A percentile compares a stretch with the other conserved stretches of the same genome.
Conservation (phyloP, 306 rosid species). For the Cyamopsis tetragonoloba region DNA sequence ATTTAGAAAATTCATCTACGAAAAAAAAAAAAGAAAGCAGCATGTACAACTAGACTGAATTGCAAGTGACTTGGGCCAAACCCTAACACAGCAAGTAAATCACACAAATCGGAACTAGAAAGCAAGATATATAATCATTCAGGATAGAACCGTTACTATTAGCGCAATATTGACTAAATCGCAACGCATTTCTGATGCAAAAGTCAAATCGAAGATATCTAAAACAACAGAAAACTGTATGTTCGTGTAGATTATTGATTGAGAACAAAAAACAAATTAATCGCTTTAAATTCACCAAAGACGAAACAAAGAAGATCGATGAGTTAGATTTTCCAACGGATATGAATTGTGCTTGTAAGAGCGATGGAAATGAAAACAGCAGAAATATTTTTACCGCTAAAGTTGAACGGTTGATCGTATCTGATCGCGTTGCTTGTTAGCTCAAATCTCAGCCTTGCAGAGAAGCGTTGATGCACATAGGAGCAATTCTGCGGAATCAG, state of each 20-base stretch:
- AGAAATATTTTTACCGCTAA: neutral
- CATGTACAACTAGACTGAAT: neutral
- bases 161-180: neutral
- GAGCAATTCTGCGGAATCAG: neutral
- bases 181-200: neutral
- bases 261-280: neutral
- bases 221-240: neutral
- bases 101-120: neutral
- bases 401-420: neutral
- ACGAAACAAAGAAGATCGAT: neutral
- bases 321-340: conserved; percentile 12
- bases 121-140: neutral
- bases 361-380: neutral
- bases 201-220: neutral
- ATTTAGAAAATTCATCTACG: neutral
- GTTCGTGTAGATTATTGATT: neutral
- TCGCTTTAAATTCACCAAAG: neutral
- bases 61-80: neutral
- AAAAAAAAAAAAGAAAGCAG: neutral
- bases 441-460: neutral
- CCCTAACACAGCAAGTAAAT: neutral
- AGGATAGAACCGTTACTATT: neutral
- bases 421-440: neutral
- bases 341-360: neutral
- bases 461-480: neutral